Evolutionary conservation across 2,329 filamentous ascomycete genomes (phyloP).

Genomic region (Sporothrix humicola): DNA sequence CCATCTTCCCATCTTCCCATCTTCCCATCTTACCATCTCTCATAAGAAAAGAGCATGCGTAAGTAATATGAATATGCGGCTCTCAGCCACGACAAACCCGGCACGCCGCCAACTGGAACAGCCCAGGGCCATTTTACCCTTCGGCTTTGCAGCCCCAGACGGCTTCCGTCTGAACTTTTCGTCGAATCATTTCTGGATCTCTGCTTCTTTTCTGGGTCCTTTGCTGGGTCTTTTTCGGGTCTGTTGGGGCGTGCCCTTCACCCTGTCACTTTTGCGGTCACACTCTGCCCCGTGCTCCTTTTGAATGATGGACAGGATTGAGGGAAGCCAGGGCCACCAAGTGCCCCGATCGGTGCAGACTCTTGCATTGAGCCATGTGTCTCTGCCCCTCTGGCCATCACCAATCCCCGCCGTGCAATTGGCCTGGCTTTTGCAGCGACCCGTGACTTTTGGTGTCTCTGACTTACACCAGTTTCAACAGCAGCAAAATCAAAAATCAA

Average conservation of each 20-base stretch:
- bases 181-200: conserved; percentile 17
- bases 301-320: background rate
- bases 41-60: background rate
- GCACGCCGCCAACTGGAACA: conserved; percentile 21
- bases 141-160: conserved; percentile 23
- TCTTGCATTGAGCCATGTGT: background rate
- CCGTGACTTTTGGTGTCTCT: too few species aligned
- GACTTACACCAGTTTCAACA: background rate
- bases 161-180: conserved; percentile 27
- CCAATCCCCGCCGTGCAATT: background rate
- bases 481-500: background rate
- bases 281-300: conserved; percentile 2
- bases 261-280: background rate
- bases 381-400: background rate
- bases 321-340: background rate
- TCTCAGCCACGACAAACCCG: conserved; percentile 16
- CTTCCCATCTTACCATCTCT: background rate
- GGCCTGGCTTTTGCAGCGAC: background rate
- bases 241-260: background rate
- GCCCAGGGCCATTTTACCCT: conserved; percentile 5
- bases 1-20: background rate
- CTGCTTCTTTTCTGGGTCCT: background rate
- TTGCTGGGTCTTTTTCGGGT: background rate
- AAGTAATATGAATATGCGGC: background rate
- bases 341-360: background rate